phyloP scores from a whole-genome alignment of 805 yeast genomes.

The Hanseniaspora pseudoguilliermondii region DNA sequence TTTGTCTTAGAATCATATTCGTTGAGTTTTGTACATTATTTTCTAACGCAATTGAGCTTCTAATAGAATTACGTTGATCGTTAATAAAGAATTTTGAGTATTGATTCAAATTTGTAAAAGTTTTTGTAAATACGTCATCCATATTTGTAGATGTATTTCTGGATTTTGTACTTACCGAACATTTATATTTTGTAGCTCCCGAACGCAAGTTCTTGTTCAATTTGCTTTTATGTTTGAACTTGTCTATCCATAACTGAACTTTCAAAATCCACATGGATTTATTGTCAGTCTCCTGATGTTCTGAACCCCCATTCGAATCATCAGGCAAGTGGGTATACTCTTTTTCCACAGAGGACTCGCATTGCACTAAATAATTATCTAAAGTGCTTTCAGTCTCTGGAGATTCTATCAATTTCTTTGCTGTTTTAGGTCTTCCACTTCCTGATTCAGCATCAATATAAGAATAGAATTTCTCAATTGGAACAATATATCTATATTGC shows the following conservation, averaged over 20 bases:
- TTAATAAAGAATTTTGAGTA: slow-evolving; percentile 6
- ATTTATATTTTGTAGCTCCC: not conserved
- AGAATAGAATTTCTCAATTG: not conserved
- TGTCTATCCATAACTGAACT: slow-evolving; percentile 5
- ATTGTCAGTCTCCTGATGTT: not conserved
- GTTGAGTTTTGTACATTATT: not conserved
- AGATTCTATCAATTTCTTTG: not conserved
- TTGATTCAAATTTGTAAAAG: not conserved
- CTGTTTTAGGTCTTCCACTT: not conserved
- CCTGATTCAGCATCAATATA: not conserved
- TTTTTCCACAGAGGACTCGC: not conserved
- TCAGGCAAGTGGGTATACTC: not conserved
- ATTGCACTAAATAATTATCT: not conserved
- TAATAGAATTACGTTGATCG: not conserved
- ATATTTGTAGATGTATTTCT: not conserved
- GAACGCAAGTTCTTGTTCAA: not conserved
- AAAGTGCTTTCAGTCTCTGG: not conserved
- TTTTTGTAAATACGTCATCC: not conserved
- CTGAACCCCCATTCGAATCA: slow-evolving; percentile 1
- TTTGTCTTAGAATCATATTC: not conserved
- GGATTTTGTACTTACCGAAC: too few relatives aligned
- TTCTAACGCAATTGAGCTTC: not conserved
- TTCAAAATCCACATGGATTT: slow-evolving; percentile 1
- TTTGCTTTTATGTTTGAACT: not conserved
- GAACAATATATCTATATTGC: not conserved